Evolutionary conservation across 345 rosid genomes (phyloP), one percentile per base, ranked within the genome.

Genomic region (Mallotus nudiflorus): DNA sequence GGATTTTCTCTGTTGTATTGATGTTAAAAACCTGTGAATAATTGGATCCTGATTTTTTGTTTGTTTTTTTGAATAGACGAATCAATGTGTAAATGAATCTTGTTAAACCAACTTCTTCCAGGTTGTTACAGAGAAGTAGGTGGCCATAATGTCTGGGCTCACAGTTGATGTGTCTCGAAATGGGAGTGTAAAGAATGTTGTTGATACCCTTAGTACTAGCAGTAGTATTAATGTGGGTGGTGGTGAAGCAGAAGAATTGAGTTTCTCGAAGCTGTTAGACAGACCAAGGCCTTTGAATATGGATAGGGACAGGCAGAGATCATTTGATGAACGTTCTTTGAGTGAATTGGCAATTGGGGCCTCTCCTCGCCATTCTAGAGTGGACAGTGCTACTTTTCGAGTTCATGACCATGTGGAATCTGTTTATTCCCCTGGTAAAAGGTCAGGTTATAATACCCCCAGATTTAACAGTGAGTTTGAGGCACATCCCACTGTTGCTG

Each of bases 281-380:
- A 88, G 73, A 84, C 91, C 97, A 54, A 88, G 89, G 82, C 73
- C 82, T 27, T 65, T 94, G 83, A 90, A 81, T 70, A 79, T 92
- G 19, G 97, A 95, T 9, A 85, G 97, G 75, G 96, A 95, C 9
- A 85, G 97, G 76, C 86, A 87, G 70, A 79, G 85, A 64, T 95
- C 97, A 12, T 87, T 73, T 31, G 97, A 89, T 19, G 96, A 88
- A 69, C 75, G 86, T 78, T 84, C 87, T 15, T 75, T 88, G 0
- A 78, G 48, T 58, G 96, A 91, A 27, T 70, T 87, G 58, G 31
- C 86, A 7, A 72, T 45, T 33, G 87, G 82, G 15, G 10, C 80
- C n/a, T 86, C 91, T 24, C 89, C 74, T 22, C 55, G 63, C 39
- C 27, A 18, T 13, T 28, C 74, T 10, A 56, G 64, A 54, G 73